Conservation (phyloP, 2,329 filamentous ascomycete genomes). For the Scortechinia acanthostroma region DNA sequence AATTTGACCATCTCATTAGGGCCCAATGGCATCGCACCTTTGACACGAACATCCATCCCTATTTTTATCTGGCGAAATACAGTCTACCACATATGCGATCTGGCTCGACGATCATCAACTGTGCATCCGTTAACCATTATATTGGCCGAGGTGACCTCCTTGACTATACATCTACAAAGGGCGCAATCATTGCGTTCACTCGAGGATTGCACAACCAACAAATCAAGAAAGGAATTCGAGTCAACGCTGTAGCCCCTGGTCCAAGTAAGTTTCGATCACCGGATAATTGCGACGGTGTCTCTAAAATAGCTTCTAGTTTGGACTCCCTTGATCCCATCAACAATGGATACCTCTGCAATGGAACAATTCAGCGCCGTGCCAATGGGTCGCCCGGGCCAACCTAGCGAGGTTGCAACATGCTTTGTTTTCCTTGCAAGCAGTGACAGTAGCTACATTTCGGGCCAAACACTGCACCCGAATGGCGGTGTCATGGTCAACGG, state of each 20-base stretch:
- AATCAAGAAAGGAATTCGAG: conserved; percentile 64
- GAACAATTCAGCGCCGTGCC: conserved; percentile 63
- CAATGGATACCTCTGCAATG: conserved; percentile 65
- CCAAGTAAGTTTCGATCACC: conserved; percentile 26
- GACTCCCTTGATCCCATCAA: conserved; percentile 69
- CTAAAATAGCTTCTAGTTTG: conserved; percentile 37
- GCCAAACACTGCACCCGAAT: not conserved
- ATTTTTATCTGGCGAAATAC: conserved; percentile 77
- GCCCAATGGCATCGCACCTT: conserved; percentile 78
- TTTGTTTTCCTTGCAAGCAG: conserved; percentile 73
- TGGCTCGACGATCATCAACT: conserved; percentile 79
- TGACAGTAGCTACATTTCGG: conserved; percentile 61
- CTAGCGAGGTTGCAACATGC: conserved; percentile 74
- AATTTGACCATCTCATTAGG: conserved; percentile 22
- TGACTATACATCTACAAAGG: conserved; percentile 76
- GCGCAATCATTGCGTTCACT: conserved; percentile 74
- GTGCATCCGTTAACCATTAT: conserved; percentile 77
- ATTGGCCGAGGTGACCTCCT: conserved; percentile 73
- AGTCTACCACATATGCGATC: conserved; percentile 65
- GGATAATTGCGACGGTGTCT: conserved; percentile 17
- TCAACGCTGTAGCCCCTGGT: conserved; percentile 72
- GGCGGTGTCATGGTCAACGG: not conserved
- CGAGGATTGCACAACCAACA: conserved; percentile 72
- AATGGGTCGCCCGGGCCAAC: conserved; percentile 73
- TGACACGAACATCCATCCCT: conserved; percentile 75